These are phyloP conservation scores for Phytophthora citricola DNA, from an alignment of 352 stramenopile species.

Conservation along the genomic window DNA sequence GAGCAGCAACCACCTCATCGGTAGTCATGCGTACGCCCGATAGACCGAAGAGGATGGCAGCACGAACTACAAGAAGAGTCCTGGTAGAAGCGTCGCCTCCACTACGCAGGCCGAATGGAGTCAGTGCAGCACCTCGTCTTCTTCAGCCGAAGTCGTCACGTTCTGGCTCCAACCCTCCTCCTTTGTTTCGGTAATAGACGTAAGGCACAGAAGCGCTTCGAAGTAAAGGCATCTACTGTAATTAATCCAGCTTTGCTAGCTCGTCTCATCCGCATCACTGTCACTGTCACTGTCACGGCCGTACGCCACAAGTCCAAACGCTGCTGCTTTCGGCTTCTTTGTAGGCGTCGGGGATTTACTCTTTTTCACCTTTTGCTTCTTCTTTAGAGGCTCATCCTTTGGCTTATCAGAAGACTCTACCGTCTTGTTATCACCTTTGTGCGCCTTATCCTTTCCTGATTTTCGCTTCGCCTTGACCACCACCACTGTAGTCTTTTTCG, in stretches of 20 bases:
- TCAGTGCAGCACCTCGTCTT: constrained; percentile 26
- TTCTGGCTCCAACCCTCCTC: constrained; percentile 26
- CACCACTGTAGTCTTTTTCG: constrained; percentile 43
- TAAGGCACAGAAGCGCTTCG: too few relatives aligned
- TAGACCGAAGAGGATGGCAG: constrained; percentile 62
- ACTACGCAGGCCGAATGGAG: constrained; percentile 52
- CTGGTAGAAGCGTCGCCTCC: constrained; percentile 82
- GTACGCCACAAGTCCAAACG: constrained; percentile 60
- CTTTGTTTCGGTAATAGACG: constrained; percentile 28
- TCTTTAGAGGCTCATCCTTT: constrained; percentile 16
- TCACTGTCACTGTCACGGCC: constrained; percentile 81
- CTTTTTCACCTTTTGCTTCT: constrained; percentile 34
- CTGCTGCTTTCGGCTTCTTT: constrained; percentile 19
- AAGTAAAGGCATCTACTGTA: too few relatives aligned
- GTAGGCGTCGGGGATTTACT: neutral
- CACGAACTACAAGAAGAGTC: constrained; percentile 48
- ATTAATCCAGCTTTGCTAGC: constrained; percentile 2
- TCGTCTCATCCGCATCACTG: constrained; percentile 31
- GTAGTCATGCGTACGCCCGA: constrained; percentile 85
- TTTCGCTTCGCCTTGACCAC: constrained; percentile 72
- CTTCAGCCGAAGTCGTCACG: constrained; percentile 30
- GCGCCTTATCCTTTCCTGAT: constrained; percentile 25
- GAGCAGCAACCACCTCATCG: constrained; percentile 27
- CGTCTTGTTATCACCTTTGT: constrained; percentile 26
- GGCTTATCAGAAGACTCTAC: constrained; percentile 16